phyloP scores from a whole-genome alignment of 805 yeast genomes.

The Wickerhamiella occidentalis region DNA sequence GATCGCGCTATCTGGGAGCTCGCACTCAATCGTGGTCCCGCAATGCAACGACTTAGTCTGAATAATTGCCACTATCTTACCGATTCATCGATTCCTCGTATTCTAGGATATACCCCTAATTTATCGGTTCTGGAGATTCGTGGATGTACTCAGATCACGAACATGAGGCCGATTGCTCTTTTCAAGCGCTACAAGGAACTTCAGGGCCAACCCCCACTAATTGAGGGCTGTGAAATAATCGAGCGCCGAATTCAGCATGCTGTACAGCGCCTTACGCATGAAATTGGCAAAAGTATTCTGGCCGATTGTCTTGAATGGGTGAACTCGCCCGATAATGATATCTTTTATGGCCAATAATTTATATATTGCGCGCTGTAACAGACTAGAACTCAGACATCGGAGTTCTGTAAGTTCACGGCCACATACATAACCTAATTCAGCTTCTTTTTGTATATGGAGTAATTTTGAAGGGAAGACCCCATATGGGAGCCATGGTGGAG shows the following conservation, averaged over 20 bases:
- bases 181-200: conserved; percentile 38
- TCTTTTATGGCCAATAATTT: background rate
- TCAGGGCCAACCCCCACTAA: conserved; percentile 38
- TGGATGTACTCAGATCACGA: conserved; percentile 43
- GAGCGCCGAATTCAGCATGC: conserved; percentile 47
- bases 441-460: background rate
- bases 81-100: conserved; percentile 44
- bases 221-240: conserved; percentile 69
- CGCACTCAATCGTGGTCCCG: conserved; percentile 40
- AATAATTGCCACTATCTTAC: conserved; percentile 57
- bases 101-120: conserved; percentile 41
- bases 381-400: too few species aligned
- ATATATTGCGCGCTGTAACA: background rate
- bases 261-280: conserved; percentile 46
- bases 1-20: conserved; percentile 75
- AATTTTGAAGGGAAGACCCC: too few species aligned
- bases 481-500: too few species aligned
- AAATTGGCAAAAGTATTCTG: conserved; percentile 44
- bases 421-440: background rate
- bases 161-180: conserved; percentile 52
- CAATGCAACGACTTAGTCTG: conserved; percentile 54
- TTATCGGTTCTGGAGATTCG: conserved; percentile 69
- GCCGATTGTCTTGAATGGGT: conserved; percentile 47
- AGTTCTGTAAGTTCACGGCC: background rate
- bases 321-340: conserved; percentile 18